phyloP scores from a whole-genome alignment of 2,329 filamentous ascomycete genomes.

The Pestalotiopsis sp. region DNA sequence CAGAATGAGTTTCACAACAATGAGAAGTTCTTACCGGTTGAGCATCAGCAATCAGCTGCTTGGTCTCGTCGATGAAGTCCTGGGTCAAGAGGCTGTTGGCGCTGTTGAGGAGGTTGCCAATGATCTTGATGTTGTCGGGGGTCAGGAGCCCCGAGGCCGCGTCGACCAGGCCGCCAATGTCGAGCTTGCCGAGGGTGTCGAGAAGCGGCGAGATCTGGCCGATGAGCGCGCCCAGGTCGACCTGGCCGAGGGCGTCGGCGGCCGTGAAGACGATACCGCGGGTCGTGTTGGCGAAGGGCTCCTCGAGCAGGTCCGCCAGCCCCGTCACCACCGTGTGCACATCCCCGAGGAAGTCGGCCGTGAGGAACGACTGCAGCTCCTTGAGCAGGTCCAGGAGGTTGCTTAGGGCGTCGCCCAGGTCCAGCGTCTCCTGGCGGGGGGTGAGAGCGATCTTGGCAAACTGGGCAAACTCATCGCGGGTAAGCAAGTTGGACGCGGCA shows the following conservation, averaged over 20 bases:
- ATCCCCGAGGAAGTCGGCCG: constrained; percentile 11
- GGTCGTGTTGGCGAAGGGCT: constrained; percentile 35
- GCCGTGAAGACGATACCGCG: constrained; percentile 48
- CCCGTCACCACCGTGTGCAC: constrained; percentile 8
- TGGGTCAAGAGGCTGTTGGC: constrained; percentile 2
- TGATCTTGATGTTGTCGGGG: constrained; percentile 1
- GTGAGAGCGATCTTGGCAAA: not conserved
- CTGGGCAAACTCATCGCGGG: not conserved
- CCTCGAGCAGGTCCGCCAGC: constrained; percentile 13
- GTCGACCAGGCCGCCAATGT: not conserved
- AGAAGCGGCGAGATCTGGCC: not conserved
- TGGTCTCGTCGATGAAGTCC: constrained; percentile 1
- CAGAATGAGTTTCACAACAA: not conserved
- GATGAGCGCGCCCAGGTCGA: not conserved
- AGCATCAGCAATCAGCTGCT: not conserved
- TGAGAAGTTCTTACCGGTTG: not conserved
- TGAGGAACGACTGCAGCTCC: constrained; percentile 2
- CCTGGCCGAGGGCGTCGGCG: constrained; percentile 16
- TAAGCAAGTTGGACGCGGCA: not conserved
- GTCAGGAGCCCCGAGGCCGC: not conserved
- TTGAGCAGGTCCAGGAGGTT: constrained; percentile 12
- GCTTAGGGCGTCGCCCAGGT: constrained; percentile 2
- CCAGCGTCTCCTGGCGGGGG: not conserved
- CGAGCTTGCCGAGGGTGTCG: not conserved
- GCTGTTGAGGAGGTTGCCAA: not conserved